phyloP scores from a whole-genome alignment of 768 basidiomycete species.

The Xerocomellus amylosporus region DNA sequence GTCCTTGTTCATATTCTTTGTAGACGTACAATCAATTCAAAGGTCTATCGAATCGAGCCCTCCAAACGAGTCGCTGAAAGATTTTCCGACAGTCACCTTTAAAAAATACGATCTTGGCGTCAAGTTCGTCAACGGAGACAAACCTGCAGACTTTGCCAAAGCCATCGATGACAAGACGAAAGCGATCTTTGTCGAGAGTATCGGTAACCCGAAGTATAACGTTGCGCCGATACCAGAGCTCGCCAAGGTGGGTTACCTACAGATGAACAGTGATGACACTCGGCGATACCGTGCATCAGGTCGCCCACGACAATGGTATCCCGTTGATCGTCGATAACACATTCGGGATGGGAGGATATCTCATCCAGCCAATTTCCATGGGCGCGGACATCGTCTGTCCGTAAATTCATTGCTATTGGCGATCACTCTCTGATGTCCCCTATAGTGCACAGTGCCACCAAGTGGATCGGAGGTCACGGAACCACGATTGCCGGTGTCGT shows the following conservation, averaged over 20 bases:
- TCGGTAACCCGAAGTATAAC: slow-evolving; percentile 76
- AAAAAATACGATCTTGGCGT: slow-evolving; percentile 13
- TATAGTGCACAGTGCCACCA: slow-evolving; percentile 70
- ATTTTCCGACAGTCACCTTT: slow-evolving; percentile 12
- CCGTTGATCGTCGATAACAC: slow-evolving; percentile 83
- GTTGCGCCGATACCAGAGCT: slow-evolving; percentile 66
- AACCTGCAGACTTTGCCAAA: slow-evolving; percentile 56
- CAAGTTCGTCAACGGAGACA: slow-evolving; percentile 52
- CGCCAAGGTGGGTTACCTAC: slow-evolving; percentile 47
- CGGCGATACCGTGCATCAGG: slow-evolving; percentile 29
- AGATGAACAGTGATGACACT: not conserved
- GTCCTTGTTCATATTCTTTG: not conserved
- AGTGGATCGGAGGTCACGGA: slow-evolving; percentile 84
- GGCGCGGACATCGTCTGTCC: slow-evolving; percentile 77
- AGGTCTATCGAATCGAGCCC: not conserved
- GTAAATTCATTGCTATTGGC: slow-evolving; percentile 3
- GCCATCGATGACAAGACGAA: slow-evolving; percentile 79
- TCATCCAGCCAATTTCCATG: slow-evolving; percentile 64
- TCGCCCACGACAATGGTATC: slow-evolving; percentile 69
- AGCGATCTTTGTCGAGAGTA: slow-evolving; percentile 71
- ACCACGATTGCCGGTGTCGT: slow-evolving; percentile 77
- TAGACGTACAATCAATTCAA: slow-evolving; percentile 24
- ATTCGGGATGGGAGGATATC: slow-evolving; percentile 69
- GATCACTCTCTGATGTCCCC: not conserved
- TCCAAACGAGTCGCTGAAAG: not conserved